Evolutionary conservation across 495 filamentous ascomycete species (phyloP).

Genomic region (Aspergillus olivimuriae): DNA sequence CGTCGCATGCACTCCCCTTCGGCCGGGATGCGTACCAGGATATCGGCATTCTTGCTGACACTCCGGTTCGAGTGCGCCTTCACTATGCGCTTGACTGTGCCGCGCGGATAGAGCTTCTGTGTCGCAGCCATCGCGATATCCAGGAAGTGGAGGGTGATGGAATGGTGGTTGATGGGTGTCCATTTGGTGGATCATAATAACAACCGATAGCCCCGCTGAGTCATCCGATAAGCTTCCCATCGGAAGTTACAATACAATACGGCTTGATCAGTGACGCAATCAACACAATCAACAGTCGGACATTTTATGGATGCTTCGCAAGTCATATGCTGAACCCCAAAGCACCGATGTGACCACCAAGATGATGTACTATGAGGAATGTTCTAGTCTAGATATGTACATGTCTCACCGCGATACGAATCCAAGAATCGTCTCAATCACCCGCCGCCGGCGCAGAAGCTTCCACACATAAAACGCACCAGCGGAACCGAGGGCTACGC

Average conservation of each 20-base stretch:
- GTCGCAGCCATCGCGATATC: constrained; percentile 43
- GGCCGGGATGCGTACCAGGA: constrained; percentile 57
- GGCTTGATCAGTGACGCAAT: too few relatives aligned
- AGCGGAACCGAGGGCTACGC: constrained; percentile 27
- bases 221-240: too few relatives aligned
- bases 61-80: constrained; percentile 79
- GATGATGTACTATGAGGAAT: not conserved
- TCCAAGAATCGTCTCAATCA: not conserved
- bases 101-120: constrained; percentile 76
- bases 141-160: too few relatives aligned
- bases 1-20: not conserved
- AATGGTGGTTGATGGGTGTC: too few relatives aligned
- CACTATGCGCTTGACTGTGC: constrained; percentile 77
- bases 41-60: constrained; percentile 80
- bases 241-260: too few relatives aligned
- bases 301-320: too few relatives aligned
- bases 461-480: constrained; percentile 28
- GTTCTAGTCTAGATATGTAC: not conserved
- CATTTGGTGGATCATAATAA: too few relatives aligned
- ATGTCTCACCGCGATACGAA: not conserved
- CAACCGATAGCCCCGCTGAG: too few relatives aligned
- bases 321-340: too few relatives aligned
- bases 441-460: constrained; percentile 15
- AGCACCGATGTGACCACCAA: too few relatives aligned
- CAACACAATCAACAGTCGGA: too few relatives aligned